Evolutionary conservation across 139 green algal genomes (phyloP).

Genomic region (Chlamydomonas eustigma): DNA sequence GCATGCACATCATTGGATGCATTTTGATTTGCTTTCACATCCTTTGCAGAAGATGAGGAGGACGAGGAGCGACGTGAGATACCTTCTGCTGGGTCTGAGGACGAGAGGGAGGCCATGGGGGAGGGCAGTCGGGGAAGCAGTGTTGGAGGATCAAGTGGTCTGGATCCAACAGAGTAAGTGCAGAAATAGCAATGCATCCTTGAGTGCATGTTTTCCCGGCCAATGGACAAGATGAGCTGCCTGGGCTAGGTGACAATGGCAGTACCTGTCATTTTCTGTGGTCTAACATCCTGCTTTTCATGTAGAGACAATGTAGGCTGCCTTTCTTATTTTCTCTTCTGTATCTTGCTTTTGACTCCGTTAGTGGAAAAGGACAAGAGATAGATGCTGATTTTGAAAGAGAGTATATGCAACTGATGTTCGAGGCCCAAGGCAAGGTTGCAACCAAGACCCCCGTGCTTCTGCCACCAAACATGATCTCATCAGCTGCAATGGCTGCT

Average conservation of each 20-base stretch:
- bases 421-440: conserved; percentile 25
- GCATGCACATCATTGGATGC: neutral
- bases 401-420: conserved; percentile 54
- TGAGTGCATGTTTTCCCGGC: too few relatives aligned
- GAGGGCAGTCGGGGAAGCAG: conserved; percentile 22
- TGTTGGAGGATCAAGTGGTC: neutral
- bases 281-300: too few relatives aligned
- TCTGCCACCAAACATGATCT: neutral
- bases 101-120: conserved; percentile 20
- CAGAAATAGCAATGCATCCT: neutral
- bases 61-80: neutral
- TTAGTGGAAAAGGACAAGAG: conserved; percentile 10
- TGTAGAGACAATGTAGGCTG: too few relatives aligned
- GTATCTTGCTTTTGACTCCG: too few relatives aligned
- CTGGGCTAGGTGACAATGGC: too few relatives aligned
- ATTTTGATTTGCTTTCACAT: neutral
- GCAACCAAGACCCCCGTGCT: neutral
- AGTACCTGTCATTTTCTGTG: too few relatives aligned
- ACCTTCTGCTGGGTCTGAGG: neutral
- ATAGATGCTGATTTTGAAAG: conserved; percentile 71
- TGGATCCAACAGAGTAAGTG: neutral
- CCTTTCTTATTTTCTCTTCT: too few relatives aligned
- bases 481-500: neutral
- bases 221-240: too few relatives aligned
- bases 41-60: conserved; percentile 8